Evolutionary conservation across 75 land plant genomes (phyloP).

Genomic region (Chamaecyparis obtusa): DNA sequence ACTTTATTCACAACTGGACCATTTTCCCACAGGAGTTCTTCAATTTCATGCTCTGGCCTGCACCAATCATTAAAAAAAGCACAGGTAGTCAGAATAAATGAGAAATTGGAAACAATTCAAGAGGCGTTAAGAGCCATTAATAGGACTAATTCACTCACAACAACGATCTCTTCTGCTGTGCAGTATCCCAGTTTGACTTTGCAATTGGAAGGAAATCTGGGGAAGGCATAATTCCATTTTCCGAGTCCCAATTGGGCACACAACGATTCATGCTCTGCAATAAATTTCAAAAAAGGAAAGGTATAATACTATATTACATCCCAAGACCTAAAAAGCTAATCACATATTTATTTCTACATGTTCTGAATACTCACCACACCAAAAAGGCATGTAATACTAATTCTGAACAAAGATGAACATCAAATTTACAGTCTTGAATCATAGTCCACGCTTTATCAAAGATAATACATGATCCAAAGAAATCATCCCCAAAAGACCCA

Average conservation of each 20-base stretch:
- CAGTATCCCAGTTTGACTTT: slow-evolving; percentile 8
- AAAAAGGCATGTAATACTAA: background rate
- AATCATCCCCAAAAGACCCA: background rate
- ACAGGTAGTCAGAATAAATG: background rate
- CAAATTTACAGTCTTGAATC: background rate
- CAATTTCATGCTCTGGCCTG: slow-evolving; percentile 49
- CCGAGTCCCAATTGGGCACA: slow-evolving; percentile 43
- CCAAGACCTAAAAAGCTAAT: background rate
- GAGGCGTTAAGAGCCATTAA: background rate
- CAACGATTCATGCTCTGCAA: slow-evolving; percentile 32
- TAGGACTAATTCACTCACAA: slow-evolving; percentile 20
- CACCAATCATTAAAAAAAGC: background rate
- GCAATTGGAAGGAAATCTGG: slow-evolving; percentile 17
- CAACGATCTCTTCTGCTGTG: slow-evolving; percentile 17
- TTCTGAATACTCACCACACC: background rate
- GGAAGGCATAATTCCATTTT: slow-evolving; percentile 17
- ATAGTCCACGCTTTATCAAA: background rate
- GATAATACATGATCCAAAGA: background rate
- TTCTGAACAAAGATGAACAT: background rate
- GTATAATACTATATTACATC: slow-evolving; percentile 4
- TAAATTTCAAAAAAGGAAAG: background rate
- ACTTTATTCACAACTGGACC: slow-evolving; percentile 43
- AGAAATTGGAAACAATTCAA: background rate
- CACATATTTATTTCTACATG: background rate
- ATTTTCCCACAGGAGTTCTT: slow-evolving; percentile 54